Evolutionary conservation across 495 filamentous ascomycete species (phyloP).

Genomic region (Neurospora sp.): DNA sequence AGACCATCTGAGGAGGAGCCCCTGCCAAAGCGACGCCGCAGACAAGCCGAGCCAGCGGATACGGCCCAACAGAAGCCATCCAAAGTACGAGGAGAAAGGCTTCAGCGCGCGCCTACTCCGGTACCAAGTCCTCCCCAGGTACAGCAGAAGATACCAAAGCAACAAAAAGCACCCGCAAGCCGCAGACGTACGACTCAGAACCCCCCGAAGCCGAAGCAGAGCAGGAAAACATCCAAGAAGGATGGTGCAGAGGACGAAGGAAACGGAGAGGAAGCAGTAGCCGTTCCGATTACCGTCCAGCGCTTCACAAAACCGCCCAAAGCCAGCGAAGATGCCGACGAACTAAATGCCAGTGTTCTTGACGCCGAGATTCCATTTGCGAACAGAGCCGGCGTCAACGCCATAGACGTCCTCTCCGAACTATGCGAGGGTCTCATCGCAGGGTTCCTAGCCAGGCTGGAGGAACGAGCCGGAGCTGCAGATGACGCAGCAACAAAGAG

Average conservation of each 20-base stretch:
- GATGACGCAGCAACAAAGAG: slow-evolving; percentile 33
- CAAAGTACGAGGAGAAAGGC: slow-evolving; percentile 3
- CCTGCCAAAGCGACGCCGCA: slow-evolving; percentile 25
- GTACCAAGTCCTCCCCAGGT: not conserved
- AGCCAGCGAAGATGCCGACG: slow-evolving; percentile 12
- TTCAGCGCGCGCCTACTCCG: not conserved
- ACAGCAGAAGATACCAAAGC: not conserved
- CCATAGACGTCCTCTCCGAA: slow-evolving; percentile 58
- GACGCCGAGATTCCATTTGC: slow-evolving; percentile 38
- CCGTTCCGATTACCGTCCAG: slow-evolving; percentile 37
- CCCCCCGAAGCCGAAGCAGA: slow-evolving; percentile 4
- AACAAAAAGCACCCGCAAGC: slow-evolving; percentile 13
- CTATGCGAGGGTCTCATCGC: slow-evolving; percentile 60
- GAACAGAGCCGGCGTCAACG: slow-evolving; percentile 55
- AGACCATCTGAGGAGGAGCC: slow-evolving; percentile 13
- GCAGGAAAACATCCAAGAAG: slow-evolving; percentile 1
- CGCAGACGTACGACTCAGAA: slow-evolving; percentile 8
- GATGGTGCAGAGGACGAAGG: slow-evolving; percentile 15
- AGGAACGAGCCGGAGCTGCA: slow-evolving; percentile 26
- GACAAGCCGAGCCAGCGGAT: slow-evolving; percentile 15
- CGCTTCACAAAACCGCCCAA: slow-evolving; percentile 29
- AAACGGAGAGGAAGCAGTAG: slow-evolving; percentile 7
- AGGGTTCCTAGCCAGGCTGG: slow-evolving; percentile 35
- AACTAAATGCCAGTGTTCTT: slow-evolving; percentile 23
- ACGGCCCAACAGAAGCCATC: slow-evolving; percentile 30